These are phyloP conservation scores for Collybia sordida DNA, from an alignment of 768 basidiomycete species.

Conservation along the genomic window DNA sequence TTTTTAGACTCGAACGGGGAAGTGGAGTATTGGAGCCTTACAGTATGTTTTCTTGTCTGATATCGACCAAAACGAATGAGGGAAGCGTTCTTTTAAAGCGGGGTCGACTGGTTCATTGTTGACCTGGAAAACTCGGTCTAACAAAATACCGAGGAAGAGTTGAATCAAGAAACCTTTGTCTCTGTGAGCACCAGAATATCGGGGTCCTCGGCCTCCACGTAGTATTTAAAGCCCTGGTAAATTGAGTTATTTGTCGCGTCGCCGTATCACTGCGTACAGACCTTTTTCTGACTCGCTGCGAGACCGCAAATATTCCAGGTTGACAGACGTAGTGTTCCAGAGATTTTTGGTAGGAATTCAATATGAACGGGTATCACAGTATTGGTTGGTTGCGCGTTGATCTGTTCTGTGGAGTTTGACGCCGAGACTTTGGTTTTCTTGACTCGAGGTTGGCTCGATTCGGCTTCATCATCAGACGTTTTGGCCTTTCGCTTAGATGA, in stretches of 20 bases:
- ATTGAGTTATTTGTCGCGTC: conserved; percentile 1
- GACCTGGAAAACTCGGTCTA: conserved; percentile 43
- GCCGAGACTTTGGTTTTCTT: conserved; percentile 19
- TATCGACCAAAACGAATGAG: conserved; percentile 76
- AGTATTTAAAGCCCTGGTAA: conserved; percentile 71
- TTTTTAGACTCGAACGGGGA: neutral
- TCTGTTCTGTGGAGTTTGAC: neutral
- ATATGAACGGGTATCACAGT: conserved; percentile 67
- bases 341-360: conserved; percentile 47
- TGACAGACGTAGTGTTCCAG: conserved; percentile 53
- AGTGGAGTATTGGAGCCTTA: conserved; percentile 27
- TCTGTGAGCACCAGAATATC: conserved; percentile 85
- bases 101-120: conserved; percentile 69
- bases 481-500: conserved; percentile 29
- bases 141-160: neutral
- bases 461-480: conserved; percentile 24
- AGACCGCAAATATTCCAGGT: conserved; percentile 84
- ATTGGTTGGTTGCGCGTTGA: conserved; percentile 68
- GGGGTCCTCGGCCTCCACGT: conserved; percentile 84
- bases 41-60: conserved; percentile 79
- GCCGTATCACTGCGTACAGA: conserved; percentile 18
- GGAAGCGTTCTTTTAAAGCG: conserved; percentile 54
- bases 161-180: conserved; percentile 61
- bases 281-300: conserved; percentile 78
- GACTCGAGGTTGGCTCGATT: conserved; percentile 13